phyloP scores from a whole-genome alignment of 2,329 filamentous ascomycete genomes.

The Colletotrichum higginsianum region DNA sequence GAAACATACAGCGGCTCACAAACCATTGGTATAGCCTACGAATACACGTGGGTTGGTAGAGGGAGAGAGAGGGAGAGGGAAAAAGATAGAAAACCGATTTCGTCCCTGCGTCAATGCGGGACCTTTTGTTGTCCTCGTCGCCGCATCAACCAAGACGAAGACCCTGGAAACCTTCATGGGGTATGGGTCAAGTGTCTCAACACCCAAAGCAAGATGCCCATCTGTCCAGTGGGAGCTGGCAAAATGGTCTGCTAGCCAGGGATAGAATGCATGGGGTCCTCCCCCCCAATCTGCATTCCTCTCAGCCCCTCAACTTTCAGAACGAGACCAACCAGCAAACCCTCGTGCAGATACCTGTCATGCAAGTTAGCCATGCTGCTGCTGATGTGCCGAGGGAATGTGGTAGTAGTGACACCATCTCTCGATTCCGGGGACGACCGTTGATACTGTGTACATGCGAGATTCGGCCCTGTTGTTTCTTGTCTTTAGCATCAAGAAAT shows the following conservation, averaged over 20 bases:
- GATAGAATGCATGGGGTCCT: slow-evolving; percentile 27
- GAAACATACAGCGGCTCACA: background rate
- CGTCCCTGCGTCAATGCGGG: slow-evolving; percentile 27
- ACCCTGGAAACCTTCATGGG: slow-evolving; percentile 34
- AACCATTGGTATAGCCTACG: too few species aligned
- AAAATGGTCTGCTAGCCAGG: slow-evolving; percentile 32
- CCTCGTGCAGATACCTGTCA: slow-evolving; percentile 33
- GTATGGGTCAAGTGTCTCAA: slow-evolving; percentile 33
- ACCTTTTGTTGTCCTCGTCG: slow-evolving; percentile 34
- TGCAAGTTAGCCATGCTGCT: slow-evolving; percentile 21
- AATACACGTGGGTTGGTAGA: too few species aligned
- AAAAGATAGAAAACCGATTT: too few species aligned
- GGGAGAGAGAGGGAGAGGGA: too few species aligned
- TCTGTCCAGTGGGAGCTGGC: slow-evolving; percentile 31
- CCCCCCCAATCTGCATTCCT: slow-evolving; percentile 14
- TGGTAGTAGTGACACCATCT: slow-evolving; percentile 4
- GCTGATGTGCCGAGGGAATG: slow-evolving; percentile 2
- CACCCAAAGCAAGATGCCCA: slow-evolving; percentile 31
- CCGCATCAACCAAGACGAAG: slow-evolving; percentile 37
- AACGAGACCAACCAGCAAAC: slow-evolving; percentile 25
- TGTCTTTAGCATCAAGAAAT: too few species aligned
- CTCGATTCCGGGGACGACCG: slow-evolving; percentile 15
- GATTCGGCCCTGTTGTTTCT: too few species aligned
- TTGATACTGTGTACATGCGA: background rate
- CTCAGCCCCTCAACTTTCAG: background rate